phyloP scores from a whole-genome alignment of 108 stramenopile genomes.

The Pseudonitzschia pungens region DNA sequence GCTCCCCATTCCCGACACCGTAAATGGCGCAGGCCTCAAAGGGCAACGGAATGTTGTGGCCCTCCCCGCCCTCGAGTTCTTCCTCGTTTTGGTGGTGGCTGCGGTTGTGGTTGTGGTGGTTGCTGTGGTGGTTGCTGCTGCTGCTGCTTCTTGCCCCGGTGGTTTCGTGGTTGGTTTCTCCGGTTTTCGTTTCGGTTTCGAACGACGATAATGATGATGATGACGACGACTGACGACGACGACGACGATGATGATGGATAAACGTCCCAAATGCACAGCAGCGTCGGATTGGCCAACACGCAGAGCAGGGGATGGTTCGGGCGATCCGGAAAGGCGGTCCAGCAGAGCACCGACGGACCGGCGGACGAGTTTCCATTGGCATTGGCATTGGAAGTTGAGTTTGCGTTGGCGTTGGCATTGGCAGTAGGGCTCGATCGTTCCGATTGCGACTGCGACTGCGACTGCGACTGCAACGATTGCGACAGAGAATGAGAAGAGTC shows the following conservation, averaged over 20 bases:
- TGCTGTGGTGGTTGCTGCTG: too few species aligned
- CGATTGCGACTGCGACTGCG: too few species aligned
- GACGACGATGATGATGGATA: conserved; percentile 29
- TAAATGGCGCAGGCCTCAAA: conserved; percentile 65
- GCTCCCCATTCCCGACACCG: conserved; percentile 29
- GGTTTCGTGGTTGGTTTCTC: too few species aligned
- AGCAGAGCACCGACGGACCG: conserved; percentile 41
- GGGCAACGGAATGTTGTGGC: conserved; percentile 62
- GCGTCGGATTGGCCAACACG: conserved; percentile 55
- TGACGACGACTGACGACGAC: neutral
- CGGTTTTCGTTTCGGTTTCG: neutral
- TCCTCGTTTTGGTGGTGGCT: neutral
- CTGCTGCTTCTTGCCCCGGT: too few species aligned
- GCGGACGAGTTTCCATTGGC: too few species aligned
- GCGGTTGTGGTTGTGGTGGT: neutral
- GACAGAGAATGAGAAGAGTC: neutral
- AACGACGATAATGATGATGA: neutral
- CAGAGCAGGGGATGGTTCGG: conserved; percentile 59
- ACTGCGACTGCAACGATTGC: too few species aligned
- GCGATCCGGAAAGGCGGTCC: conserved; percentile 61
- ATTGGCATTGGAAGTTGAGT: too few species aligned
- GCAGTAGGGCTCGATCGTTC: too few species aligned
- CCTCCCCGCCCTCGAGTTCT: conserved; percentile 46
- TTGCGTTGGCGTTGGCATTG: too few species aligned
- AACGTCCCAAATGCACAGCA: conserved; percentile 68